Percentiles rank a stretch among this genome's conserved stretches.
These are phyloP conservation scores for Hygrophila difformis DNA, from an alignment of 257 asterid species.

Conservation along the genomic window DNA sequence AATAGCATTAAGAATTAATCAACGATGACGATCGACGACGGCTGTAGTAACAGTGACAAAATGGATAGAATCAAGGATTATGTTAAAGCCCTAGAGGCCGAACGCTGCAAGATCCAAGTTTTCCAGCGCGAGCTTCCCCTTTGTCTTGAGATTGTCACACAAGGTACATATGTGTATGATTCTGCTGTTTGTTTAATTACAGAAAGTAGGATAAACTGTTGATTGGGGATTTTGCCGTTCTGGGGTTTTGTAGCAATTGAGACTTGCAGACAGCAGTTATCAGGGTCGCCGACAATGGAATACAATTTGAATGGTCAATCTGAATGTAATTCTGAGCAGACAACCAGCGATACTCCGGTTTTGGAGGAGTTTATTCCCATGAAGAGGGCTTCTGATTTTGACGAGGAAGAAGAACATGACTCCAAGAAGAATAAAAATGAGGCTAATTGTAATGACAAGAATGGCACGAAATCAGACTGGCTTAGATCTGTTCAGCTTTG, in stretches of 20 bases:
- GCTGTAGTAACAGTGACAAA: too few relatives aligned
- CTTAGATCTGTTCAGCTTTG: slow-evolving; percentile 75
- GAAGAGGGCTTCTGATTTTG: slow-evolving; percentile 24
- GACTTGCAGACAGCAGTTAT: slow-evolving; percentile 59
- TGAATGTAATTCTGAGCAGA: slow-evolving; percentile 57
- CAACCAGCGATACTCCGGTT: slow-evolving; percentile 51
- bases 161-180: slow-evolving; percentile 54
- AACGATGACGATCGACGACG: too few relatives aligned
- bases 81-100: slow-evolving; percentile 54
- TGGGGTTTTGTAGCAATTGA: slow-evolving; percentile 56
- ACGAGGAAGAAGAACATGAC: slow-evolving; percentile 26
- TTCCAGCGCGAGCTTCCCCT: slow-evolving; percentile 94
- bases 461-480: slow-evolving; percentile 55
- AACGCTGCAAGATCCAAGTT: slow-evolving; percentile 77
- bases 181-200: too few relatives aligned
- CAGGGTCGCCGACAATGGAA: slow-evolving; percentile 33
- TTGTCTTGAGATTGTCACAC: slow-evolving; percentile 74
- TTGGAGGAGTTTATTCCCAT: slow-evolving; percentile 58
- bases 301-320: slow-evolving; percentile 42
- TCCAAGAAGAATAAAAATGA: slow-evolving; percentile 20
- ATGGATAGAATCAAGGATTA: too few relatives aligned
- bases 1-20: too few relatives aligned
- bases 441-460: slow-evolving; percentile 15
- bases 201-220: too few relatives aligned
- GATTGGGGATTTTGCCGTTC: neutral